These are phyloP conservation scores for Tricholoma sp. DNA, from an alignment of 768 basidiomycete genomes.

Conservation along the genomic window DNA sequence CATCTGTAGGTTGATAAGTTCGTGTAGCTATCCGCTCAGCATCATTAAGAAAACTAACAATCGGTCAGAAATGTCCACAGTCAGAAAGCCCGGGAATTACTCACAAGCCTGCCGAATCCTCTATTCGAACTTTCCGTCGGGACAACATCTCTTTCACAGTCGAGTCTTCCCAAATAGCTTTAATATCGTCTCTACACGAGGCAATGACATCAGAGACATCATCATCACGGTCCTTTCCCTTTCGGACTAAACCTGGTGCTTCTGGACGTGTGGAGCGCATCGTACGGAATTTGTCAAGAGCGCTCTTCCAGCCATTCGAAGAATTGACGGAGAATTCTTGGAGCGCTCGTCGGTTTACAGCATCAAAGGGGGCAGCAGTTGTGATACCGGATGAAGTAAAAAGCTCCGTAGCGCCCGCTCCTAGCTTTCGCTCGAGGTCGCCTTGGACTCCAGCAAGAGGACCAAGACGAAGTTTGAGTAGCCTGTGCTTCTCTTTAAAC, in stretches of 20 bases:
- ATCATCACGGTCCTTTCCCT: conserved; percentile 41
- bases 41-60: conserved; percentile 62
- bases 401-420: conserved; percentile 51
- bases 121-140: conserved; percentile 50
- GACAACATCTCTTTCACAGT: conserved; percentile 56
- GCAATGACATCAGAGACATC: conserved; percentile 55
- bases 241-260: conserved; percentile 14
- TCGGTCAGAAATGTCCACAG: not conserved
- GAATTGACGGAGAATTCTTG: conserved; percentile 60
- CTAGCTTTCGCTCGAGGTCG: conserved; percentile 56
- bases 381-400: conserved; percentile 28
- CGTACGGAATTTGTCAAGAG: conserved; percentile 49
- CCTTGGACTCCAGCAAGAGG: conserved; percentile 54
- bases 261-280: conserved; percentile 24
- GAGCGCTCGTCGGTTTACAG: conserved; percentile 18
- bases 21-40: conserved; percentile 56
- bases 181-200: conserved; percentile 61
- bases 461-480: conserved; percentile 52
- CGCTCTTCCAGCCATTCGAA: conserved; percentile 62
- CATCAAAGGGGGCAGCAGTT: conserved; percentile 40
- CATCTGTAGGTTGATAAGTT: conserved; percentile 67
- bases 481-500: conserved; percentile 59
- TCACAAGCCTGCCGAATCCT: conserved; percentile 73
- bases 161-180: conserved; percentile 62
- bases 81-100: conserved; percentile 21